Percentiles rank a stretch among this genome's conserved stretches.
phyloP scores from a whole-genome alignment of 306 rosid genomes.

The Gleditsia sinensis region DNA sequence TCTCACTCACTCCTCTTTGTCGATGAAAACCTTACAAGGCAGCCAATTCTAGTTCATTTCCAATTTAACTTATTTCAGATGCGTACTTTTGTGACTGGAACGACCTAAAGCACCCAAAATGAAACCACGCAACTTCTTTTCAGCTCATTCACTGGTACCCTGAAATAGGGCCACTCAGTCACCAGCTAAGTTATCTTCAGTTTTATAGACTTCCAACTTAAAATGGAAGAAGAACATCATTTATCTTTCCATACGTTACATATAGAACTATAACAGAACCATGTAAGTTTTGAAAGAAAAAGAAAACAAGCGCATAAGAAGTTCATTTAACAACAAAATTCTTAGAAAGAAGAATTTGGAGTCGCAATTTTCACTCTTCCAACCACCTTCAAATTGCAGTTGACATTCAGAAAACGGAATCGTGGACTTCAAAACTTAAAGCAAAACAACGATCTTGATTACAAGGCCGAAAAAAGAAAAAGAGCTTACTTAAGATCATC shows the following conservation, averaged over 20 bases:
- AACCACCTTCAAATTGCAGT: neutral
- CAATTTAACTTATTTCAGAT: neutral
- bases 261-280: neutral
- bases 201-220: neutral
- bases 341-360: neutral
- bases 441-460: neutral
- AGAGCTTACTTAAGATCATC: conserved; percentile 65
- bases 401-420: neutral
- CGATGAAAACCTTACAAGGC: neutral
- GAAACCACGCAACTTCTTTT: neutral
- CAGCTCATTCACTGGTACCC: neutral
- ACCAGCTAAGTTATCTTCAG: neutral
- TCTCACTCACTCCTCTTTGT: neutral
- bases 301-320: neutral
- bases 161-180: neutral
- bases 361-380: neutral
- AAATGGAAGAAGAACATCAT: neutral
- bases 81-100: neutral
- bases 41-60: neutral
- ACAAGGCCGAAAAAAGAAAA: neutral
- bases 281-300: neutral
- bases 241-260: neutral
- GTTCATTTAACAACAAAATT: conserved; percentile 4
- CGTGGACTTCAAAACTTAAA: neutral
- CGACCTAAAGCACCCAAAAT: neutral